Conservation (phyloP, 768 basidiomycete genomes). For the Psilocybe cubensis region DNA sequence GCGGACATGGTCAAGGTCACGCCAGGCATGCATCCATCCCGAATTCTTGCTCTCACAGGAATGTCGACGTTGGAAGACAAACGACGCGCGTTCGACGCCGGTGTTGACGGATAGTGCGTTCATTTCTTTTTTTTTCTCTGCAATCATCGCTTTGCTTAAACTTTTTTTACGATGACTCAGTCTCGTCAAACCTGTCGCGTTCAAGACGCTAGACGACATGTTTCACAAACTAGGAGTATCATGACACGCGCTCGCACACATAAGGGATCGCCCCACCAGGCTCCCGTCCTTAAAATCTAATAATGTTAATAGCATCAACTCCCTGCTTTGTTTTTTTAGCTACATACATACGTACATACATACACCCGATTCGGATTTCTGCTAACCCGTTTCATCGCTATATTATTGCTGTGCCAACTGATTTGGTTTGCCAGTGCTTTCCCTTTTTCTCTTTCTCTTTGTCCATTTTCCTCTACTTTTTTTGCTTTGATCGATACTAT, state of each 20-base stretch:
- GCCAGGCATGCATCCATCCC: constrained; percentile 33
- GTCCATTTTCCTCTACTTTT: too few species aligned
- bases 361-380: too few species aligned
- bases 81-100: constrained; percentile 86
- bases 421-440: too few species aligned
- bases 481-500: too few species aligned
- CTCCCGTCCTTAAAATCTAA: not conserved
- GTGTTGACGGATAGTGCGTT: constrained; percentile 95
- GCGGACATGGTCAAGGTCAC: constrained; percentile 35
- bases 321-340: too few species aligned
- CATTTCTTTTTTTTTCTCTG: not conserved
- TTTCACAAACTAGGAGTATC: constrained; percentile 70
- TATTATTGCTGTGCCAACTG: too few species aligned
- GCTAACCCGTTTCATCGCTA: too few species aligned
- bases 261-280: not conserved
- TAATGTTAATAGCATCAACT: too few species aligned
- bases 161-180: constrained; percentile 38
- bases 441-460: too few species aligned
- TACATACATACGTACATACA: too few species aligned
- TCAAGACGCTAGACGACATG: constrained; percentile 87
- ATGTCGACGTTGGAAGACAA: constrained; percentile 95
- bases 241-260: constrained; percentile 22
- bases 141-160: constrained; percentile 7
- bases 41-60: constrained; percentile 89
- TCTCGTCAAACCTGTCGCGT: constrained; percentile 94